Evolutionary conservation across 2,329 filamentous ascomycete species (phyloP).

Genomic region (Ustulina deusta): DNA sequence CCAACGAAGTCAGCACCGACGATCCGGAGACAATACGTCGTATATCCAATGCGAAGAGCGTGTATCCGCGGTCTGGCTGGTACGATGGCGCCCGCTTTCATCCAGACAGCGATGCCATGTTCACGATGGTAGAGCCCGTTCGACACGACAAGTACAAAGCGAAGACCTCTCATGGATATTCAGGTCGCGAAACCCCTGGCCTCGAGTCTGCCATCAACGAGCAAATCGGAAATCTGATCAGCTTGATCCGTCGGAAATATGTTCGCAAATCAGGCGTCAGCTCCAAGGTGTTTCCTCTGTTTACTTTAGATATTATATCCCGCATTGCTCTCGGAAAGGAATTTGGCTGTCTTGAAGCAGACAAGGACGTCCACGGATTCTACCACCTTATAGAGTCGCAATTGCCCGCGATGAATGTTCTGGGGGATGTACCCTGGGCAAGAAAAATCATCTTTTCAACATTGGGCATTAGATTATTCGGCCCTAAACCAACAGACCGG

Average conservation of each 20-base stretch:
- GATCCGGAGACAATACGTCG: constrained; percentile 41
- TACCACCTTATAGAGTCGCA: constrained; percentile 22
- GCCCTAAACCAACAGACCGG: constrained; percentile 41
- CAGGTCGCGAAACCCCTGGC: constrained; percentile 40
- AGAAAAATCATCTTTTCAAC: constrained; percentile 40
- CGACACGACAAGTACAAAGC: constrained; percentile 42
- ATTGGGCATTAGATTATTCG: constrained; percentile 36
- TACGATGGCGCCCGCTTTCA: constrained; percentile 40
- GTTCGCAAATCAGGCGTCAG: constrained; percentile 1
- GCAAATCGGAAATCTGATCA: constrained; percentile 38
- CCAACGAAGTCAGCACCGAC: constrained; percentile 53
- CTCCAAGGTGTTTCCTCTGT: constrained; percentile 34
- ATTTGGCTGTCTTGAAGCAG: constrained; percentile 42
- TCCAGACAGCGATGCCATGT: constrained; percentile 38
- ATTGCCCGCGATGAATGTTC: constrained; percentile 29
- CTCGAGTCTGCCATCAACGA: constrained; percentile 41
- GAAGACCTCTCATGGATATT: constrained; percentile 37
- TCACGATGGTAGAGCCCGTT: constrained; percentile 37
- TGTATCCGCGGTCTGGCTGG: constrained; percentile 39
- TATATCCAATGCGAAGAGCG: constrained; percentile 35
- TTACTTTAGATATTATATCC: constrained; percentile 45
- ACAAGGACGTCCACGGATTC: constrained; percentile 42
- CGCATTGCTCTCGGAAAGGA: constrained; percentile 43
- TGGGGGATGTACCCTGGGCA: constrained; percentile 40
- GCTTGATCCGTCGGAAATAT: constrained; percentile 41